Evolutionary conservation across 106 monocot species (phyloP), one percentile per base, ranked within the genome.

Genomic region (Dendrobium chrysotoxum): DNA sequence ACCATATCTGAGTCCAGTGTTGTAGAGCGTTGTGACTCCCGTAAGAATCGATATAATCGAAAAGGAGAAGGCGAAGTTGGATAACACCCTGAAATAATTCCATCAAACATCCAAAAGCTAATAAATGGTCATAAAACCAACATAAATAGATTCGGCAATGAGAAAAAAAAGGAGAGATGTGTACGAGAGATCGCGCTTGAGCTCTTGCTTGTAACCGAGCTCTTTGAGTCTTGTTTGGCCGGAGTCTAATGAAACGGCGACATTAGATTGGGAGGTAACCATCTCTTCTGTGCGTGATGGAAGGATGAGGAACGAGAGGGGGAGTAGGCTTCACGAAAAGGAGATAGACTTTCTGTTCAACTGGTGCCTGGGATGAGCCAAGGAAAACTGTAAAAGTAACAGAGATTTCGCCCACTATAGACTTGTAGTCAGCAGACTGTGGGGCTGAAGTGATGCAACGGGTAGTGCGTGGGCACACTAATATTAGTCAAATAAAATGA

Each of bases 161-260:
- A 50, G 50, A 50, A 50, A 35, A 35, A 35, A 35, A 30, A 35
- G 7, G 1, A 28, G 40, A 13, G 8, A 74, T 44, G 12, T 18
- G 86, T 87, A 95, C 93, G 92, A 93, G 89, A 92, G 92, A 74
- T 88, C 93, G 47, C 96, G 96, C 80, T 90, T 93, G 86, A 96
- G 96, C 74, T 96, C 93, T 82, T 96, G 96, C 85, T 93, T 91
- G 93, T 96, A 96, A 0, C 96, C 96, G 67, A 96, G 91, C 83
- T 91, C 84, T 0, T 84, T 75, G 81, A 94, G 91, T 23, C 94
- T 81, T 4, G 89, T 65, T 8, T 83, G 86, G 50, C 91, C 94
- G 46, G 92, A 81, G 55, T 88, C 88, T 68, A 73, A 40, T 15
- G 77, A 12, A 75, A 0, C 15, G 11, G 26, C 39, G 44, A 23